Conservation (phyloP, 805 yeast genomes). For the Hemisphaericaspora nanyangensis region DNA sequence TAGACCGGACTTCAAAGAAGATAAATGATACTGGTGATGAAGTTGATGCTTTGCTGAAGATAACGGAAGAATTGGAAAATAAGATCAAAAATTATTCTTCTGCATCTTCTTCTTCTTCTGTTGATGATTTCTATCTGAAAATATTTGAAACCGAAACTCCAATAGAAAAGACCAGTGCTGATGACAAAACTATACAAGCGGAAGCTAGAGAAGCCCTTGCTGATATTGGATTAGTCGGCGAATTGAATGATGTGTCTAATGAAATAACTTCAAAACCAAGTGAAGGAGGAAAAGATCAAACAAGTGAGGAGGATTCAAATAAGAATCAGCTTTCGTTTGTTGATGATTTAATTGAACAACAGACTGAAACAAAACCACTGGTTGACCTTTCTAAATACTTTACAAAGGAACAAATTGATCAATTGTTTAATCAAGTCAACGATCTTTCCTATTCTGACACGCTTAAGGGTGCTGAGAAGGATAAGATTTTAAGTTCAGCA, state of each 20-base stretch:
- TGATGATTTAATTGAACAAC: neutral
- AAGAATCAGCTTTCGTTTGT: no score
- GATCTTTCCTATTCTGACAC: constrained; percentile 22
- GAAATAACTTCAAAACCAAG: neutral
- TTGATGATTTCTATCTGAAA: no score
- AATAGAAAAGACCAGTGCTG: neutral
- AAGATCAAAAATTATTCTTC: no score
- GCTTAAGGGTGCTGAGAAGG: constrained; percentile 18
- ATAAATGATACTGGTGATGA: no score
- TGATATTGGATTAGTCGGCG: neutral
- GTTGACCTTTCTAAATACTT: constrained; percentile 6
- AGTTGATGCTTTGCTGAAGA: no score
- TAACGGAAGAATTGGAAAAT: no score
- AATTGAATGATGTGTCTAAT: neutral
- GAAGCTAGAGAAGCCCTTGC: neutral
- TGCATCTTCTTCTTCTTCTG: no score
- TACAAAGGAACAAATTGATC: constrained; percentile 13
- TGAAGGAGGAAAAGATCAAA: neutral
- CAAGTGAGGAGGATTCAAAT: no score
- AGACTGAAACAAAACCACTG: neutral
- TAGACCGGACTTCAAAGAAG: no score
- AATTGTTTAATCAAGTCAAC: constrained; percentile 20
- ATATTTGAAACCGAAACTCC: neutral
- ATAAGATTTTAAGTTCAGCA: constrained; percentile 20
- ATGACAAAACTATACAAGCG: neutral